Base-by-base conservation (phyloP, 2,329 filamentous ascomycete genomes). In the Trichoderma atroviride region DNA sequence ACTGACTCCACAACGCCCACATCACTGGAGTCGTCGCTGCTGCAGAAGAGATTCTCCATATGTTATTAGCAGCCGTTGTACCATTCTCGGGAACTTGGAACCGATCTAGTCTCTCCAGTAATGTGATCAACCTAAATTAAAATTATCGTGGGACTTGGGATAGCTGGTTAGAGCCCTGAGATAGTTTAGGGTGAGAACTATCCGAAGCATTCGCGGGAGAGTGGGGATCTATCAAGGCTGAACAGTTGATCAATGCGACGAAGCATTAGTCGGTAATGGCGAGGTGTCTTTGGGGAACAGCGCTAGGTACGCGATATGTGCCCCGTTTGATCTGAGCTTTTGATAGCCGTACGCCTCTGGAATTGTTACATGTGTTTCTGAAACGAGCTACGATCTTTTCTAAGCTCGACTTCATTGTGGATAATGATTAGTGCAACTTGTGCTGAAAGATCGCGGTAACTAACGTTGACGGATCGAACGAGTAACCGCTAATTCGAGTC, bases 11-110 rank as follows among this genome's bases (percentile, higher is more conserved):
- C 57, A 2, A 56, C 50, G 10, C 69, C 65, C 10, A 22, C 52
- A 22, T 24, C 64, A n/a, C 35, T 53, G 11, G 35, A 40, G 40
- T 50, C 57, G 9, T 59, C 65, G 16, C 13, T 40, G 22, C 22
- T 69, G 9, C 37, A 70, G 14, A 40, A 55, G 22, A 37, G 50
- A 7, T 62, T 14, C 64, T 24, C n/a, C 65, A 70, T 22, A 37
- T 52, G n/a, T 33, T 27, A 16, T n/a, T 52, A n/a, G 47, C 64
- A 11, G 57, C 63, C 37, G 53, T 69, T 14, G 62, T 59, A 37
- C 50, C 58, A 2, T 40, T 70, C 16, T 59, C 37, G 5, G 56
- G 35, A 1, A 33, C 58, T 52, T 37, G 65, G 2, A 47, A 68
- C 13, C 14, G 69, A 14, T 37, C 58, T 16, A 29, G 68, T 22